Evolutionary conservation across 106 monocot genomes (phyloP).

Genomic region (Cymbidium sinense): DNA sequence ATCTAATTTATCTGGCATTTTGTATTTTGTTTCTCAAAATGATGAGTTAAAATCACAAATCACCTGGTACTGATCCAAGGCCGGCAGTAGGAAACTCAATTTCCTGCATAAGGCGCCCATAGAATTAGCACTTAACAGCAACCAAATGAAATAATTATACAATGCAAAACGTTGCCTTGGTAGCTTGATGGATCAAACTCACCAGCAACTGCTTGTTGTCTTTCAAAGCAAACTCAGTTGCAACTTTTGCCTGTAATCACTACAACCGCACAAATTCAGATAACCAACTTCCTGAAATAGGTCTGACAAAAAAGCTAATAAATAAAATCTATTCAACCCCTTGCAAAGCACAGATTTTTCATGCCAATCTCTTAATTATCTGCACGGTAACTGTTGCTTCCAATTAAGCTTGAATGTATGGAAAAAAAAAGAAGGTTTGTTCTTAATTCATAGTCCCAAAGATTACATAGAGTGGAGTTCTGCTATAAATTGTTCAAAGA

Average conservation of each 20-base stretch:
- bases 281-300: too few relatives aligned
- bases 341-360: too few relatives aligned
- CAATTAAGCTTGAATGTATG: too few relatives aligned
- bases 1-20: neutral
- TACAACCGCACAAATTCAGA: slow-evolving; percentile 6
- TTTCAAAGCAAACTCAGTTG: slow-evolving; percentile 58
- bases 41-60: neutral
- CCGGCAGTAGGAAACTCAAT: slow-evolving; percentile 94
- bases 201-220: slow-evolving; percentile 76
- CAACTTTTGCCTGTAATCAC: slow-evolving; percentile 75
- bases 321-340: too few relatives aligned
- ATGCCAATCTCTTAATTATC: too few relatives aligned
- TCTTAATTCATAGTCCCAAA: too few relatives aligned
- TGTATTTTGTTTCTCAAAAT: neutral
- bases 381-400: too few relatives aligned
- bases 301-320: too few relatives aligned
- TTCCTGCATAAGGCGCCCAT: slow-evolving; percentile 41
- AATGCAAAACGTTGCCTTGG: neutral
- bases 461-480: too few relatives aligned
- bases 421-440: too few relatives aligned
- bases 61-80: slow-evolving; percentile 91
- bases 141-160: neutral
- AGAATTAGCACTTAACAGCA: neutral
- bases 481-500: too few relatives aligned
- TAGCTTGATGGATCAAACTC: slow-evolving; percentile 14